Evolutionary conservation across 371 early-diverging fungal genomes (phyloP).

Genomic region (Dinochytrium kinnereticum): DNA sequence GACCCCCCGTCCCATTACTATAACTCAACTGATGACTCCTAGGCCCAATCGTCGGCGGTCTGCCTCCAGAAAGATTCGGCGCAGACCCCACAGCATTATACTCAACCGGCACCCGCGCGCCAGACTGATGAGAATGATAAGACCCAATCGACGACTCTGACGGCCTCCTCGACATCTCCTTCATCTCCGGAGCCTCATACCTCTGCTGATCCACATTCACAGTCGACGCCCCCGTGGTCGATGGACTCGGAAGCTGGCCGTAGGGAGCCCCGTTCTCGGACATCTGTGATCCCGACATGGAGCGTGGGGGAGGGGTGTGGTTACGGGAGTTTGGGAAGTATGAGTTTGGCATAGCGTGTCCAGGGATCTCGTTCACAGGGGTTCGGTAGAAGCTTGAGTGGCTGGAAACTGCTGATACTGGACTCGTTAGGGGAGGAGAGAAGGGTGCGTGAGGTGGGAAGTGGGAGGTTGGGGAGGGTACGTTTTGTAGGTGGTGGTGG

Average conservation of each 20-base stretch:
- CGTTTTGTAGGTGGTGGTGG: background rate
- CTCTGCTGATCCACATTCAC: too few relatives aligned
- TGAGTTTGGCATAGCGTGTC: background rate
- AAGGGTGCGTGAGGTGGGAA: background rate
- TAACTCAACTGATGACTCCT: slow-evolving; percentile 4
- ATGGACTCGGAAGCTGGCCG: background rate
- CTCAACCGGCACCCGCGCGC: too few relatives aligned
- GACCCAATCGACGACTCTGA: too few relatives aligned
- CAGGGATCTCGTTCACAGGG: background rate
- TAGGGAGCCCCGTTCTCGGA: background rate
- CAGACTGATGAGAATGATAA: too few relatives aligned
- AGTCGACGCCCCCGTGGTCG: too few relatives aligned
- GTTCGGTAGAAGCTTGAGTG: background rate
- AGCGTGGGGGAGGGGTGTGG: background rate
- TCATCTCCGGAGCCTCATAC: too few relatives aligned
- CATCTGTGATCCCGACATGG: slow-evolving; percentile 9
- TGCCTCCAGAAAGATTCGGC: too few relatives aligned
- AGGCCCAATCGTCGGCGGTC: slow-evolving; percentile 9
- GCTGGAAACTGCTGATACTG: background rate
- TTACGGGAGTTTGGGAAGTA: background rate
- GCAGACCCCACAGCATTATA: too few relatives aligned
- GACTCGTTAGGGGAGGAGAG: background rate
- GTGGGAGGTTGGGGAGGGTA: background rate
- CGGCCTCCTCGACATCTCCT: too few relatives aligned
- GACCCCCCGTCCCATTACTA: background rate